A percentile compares a stretch with the other conserved stretches of the same genome.
Conservation (phyloP, 1,284 basidiomycete genomes). For the Xerocomus minutiporus region DNA sequence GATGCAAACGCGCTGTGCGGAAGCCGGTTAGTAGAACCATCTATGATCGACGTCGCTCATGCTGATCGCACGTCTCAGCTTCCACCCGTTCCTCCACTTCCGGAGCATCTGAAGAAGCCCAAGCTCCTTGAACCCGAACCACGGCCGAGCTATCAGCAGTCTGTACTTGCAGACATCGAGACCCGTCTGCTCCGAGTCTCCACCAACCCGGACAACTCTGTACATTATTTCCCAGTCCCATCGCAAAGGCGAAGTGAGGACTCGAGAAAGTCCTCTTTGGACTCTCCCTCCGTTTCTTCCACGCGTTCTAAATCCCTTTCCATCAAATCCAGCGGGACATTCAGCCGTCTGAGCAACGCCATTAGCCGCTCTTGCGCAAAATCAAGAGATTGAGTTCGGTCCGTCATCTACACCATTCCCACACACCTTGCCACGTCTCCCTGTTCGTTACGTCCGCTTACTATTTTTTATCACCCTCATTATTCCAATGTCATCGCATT, state of each 20-base stretch:
- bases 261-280: slow-evolving; percentile 25
- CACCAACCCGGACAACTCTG: slow-evolving; percentile 28
- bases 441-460: slow-evolving; percentile 15
- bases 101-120: slow-evolving; percentile 23
- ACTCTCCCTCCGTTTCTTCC: slow-evolving; percentile 30
- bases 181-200: slow-evolving; percentile 26
- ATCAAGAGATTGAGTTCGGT: slow-evolving; percentile 19
- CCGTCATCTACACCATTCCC: slow-evolving; percentile 5
- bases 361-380: slow-evolving; percentile 24
- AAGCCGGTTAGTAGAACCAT: slow-evolving; percentile 23
- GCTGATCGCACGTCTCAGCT: slow-evolving; percentile 19
- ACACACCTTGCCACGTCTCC: neutral
- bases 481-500: slow-evolving; percentile 13
- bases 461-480: slow-evolving; percentile 15
- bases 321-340: slow-evolving; percentile 20
- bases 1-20: slow-evolving; percentile 2
- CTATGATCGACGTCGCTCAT: neutral
- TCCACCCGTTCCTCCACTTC: slow-evolving; percentile 28
- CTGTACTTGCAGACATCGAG: slow-evolving; percentile 31
- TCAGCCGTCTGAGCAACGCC: slow-evolving; percentile 21
- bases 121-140: slow-evolving; percentile 4
- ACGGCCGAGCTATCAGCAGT: slow-evolving; percentile 29
- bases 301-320: slow-evolving; percentile 20
- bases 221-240: slow-evolving; percentile 33
- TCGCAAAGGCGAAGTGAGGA: slow-evolving; percentile 33